Conservation (phyloP, 495 filamentous ascomycete genomes). For the Physcia stellaris region DNA sequence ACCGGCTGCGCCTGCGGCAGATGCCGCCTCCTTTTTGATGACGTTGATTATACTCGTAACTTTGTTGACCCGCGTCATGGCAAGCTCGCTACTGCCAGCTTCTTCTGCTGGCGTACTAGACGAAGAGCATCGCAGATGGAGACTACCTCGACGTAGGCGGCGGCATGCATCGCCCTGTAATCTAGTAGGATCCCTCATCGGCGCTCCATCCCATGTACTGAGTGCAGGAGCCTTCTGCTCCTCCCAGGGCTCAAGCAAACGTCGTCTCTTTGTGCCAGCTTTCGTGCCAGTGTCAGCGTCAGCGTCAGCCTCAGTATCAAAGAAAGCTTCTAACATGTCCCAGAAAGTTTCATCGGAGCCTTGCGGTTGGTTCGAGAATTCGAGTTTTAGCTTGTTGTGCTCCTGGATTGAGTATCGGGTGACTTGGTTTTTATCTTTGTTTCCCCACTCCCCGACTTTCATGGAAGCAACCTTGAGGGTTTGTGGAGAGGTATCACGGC, state of each 20-base stretch:
- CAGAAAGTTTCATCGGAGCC: neutral
- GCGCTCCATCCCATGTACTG: neutral
- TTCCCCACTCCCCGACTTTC: neutral
- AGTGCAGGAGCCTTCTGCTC: neutral
- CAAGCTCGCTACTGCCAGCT: neutral
- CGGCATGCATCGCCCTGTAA: neutral
- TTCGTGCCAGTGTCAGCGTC: too few species aligned
- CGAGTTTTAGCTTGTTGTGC: neutral
- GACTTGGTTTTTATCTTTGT: neutral
- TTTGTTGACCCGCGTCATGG: neutral
- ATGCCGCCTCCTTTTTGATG: conserved; percentile 5
- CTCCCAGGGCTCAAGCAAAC: neutral
- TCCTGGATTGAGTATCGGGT: neutral
- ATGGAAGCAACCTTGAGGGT: neutral
- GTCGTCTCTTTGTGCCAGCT: too few species aligned
- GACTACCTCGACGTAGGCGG: neutral
- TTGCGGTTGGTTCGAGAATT: neutral
- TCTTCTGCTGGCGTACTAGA: neutral
- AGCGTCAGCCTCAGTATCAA: too few species aligned
- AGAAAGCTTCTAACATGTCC: neutral
- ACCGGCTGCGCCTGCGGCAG: conserved; percentile 3
- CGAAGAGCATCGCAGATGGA: neutral
- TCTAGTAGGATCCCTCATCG: neutral
- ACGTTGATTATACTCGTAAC: neutral
- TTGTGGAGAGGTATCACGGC: neutral